Evolutionary conservation across 1,284 basidiomycete species (phyloP).

Genomic region (Cutaneotrichosporon arboriforme): DNA sequence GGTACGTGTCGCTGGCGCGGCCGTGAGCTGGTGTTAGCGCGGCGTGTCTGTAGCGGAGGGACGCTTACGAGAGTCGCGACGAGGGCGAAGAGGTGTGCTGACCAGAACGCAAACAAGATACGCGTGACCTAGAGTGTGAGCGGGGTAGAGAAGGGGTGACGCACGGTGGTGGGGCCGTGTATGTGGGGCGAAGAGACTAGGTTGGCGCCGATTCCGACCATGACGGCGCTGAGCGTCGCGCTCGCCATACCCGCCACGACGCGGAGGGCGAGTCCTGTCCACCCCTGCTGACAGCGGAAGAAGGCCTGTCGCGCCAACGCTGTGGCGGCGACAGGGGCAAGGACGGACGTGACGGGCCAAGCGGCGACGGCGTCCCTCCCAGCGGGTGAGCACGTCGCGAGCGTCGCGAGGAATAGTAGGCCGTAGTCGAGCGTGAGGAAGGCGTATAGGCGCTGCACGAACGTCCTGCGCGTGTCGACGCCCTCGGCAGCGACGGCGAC

Average conservation of each 20-base stretch:
- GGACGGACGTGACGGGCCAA: no score
- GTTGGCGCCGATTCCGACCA: neutral
- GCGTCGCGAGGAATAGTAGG: no score
- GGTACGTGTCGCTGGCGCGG: neutral
- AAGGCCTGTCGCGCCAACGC: no score
- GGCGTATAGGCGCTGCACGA: neutral
- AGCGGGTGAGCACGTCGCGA: no score
- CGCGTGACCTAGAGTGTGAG: neutral
- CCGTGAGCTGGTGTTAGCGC: neutral
- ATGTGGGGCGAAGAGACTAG: neutral
- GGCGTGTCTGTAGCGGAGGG: no score
- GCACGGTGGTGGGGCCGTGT: neutral
- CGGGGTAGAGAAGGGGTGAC: neutral
- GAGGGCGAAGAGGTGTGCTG: neutral
- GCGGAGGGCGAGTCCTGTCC: neutral
- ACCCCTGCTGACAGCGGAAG: no score
- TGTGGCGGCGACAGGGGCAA: no score
- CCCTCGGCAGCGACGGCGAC: neutral
- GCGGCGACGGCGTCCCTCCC: no score
- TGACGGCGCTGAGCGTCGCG: neutral
- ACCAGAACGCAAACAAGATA: neutral
- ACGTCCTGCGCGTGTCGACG: neutral
- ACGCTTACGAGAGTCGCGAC: neutral
- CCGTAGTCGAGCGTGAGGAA: neutral
- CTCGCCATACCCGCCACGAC: neutral